Evolutionary conservation across 371 early-diverging fungal species (phyloP).

Genomic region (Apophysomyces sp.): DNA sequence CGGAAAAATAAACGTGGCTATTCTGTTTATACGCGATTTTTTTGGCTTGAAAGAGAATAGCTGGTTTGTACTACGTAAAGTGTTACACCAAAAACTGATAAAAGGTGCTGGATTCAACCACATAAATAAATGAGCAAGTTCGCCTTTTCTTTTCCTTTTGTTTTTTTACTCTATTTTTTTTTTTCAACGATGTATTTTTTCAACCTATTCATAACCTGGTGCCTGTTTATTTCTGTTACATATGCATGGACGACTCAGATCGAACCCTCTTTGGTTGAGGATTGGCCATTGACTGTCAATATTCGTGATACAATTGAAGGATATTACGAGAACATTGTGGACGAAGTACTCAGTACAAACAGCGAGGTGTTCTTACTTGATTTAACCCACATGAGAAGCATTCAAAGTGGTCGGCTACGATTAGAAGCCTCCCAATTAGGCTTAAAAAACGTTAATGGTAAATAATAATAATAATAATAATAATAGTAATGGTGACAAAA

Average conservation of each 20-base stretch:
- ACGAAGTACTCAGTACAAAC: conserved; percentile 28
- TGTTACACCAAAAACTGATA: no score
- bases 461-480: no score
- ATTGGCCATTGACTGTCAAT: conserved; percentile 7
- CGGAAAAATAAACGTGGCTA: not conserved
- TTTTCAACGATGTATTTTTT: not conserved
- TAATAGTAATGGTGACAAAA: not conserved
- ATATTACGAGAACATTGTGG: conserved; percentile 32
- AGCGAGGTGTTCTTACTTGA: conserved; percentile 31
- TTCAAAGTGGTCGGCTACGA: not conserved
- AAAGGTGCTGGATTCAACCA: not conserved
- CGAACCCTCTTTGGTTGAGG: not conserved
- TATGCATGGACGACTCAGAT: not conserved
- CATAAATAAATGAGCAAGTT: no score
- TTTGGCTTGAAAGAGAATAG: no score
- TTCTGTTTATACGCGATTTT: not conserved
- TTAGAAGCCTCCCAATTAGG: conserved; percentile 14
- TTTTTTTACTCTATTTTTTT: not conserved
- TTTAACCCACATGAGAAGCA: conserved; percentile 19
- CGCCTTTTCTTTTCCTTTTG: not conserved
- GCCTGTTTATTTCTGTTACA: not conserved
- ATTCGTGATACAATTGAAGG: conserved; percentile 16
- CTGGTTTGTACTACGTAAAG: no score
- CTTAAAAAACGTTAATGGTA: conserved; percentile 15
- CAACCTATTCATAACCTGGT: not conserved